Percentiles rank a stretch among this genome's conserved stretches.
phyloP scores from a whole-genome alignment of 176 grass and related monocot genomes.

The Puccinellia tenuiflora region DNA sequence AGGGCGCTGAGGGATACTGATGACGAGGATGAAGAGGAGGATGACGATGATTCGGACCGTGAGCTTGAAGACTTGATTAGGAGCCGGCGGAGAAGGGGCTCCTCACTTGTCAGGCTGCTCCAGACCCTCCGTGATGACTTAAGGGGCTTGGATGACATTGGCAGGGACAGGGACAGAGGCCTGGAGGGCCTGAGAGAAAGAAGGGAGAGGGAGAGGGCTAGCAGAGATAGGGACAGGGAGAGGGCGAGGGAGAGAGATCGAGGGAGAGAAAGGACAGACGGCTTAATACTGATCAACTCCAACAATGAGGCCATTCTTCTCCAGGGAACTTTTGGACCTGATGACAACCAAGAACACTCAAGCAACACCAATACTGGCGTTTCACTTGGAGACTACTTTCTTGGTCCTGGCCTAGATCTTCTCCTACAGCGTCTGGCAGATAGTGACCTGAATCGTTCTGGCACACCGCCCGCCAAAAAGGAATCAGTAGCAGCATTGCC shows the following conservation, averaged over 20 bases:
- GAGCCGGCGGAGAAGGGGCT: slow-evolving; percentile 37
- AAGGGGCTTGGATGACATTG: slow-evolving; percentile 32
- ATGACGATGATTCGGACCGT: slow-evolving; percentile 44
- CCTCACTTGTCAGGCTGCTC: slow-evolving; percentile 50
- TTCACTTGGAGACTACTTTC: slow-evolving; percentile 76
- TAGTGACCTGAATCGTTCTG: slow-evolving; percentile 64
- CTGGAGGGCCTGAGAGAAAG: slow-evolving; percentile 27
- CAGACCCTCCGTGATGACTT: slow-evolving; percentile 54
- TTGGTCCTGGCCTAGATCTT: slow-evolving; percentile 74
- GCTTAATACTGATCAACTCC: slow-evolving; percentile 68
- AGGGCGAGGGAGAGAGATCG: slow-evolving; percentile 30
- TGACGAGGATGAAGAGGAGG: slow-evolving; percentile 32
- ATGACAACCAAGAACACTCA: slow-evolving; percentile 36
- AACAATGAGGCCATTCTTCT: slow-evolving; percentile 75
- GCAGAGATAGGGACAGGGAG: slow-evolving; percentile 26
- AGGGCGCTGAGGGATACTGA: slow-evolving; percentile 26
- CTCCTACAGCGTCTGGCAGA: slow-evolving; percentile 83
- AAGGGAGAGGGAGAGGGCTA: slow-evolving; percentile 24
- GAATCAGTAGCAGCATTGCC: slow-evolving; percentile 71
- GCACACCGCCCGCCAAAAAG: slow-evolving; percentile 78
- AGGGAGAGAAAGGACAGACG: slow-evolving; percentile 48
- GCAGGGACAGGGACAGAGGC: slow-evolving; percentile 46
- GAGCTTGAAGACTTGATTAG: slow-evolving; percentile 44
- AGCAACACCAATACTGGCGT: slow-evolving; percentile 30
- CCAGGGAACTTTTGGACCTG: slow-evolving; percentile 53